A percentile compares a stretch with the other conserved stretches of the same genome.
These are phyloP conservation scores for Russula ochroleuca DNA, from an alignment of 768 basidiomycete genomes.

Conservation along the genomic window DNA sequence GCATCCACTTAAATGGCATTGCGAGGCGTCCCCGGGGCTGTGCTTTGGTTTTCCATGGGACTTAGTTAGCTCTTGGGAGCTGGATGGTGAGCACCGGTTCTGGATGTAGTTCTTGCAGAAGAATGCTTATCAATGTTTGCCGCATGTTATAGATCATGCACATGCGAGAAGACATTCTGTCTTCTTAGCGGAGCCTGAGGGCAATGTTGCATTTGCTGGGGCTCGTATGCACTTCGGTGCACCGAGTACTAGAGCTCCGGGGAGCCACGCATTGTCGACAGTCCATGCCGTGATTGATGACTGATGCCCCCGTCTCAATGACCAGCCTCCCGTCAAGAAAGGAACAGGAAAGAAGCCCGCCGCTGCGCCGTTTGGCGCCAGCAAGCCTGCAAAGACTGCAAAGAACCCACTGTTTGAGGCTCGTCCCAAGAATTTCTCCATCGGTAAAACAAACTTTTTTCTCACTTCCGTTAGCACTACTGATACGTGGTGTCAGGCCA, in stretches of 20 bases:
- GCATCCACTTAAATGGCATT: too few species aligned
- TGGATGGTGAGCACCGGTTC: slow-evolving; percentile 33
- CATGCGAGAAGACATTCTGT: slow-evolving; percentile 1
- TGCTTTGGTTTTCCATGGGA: not conserved
- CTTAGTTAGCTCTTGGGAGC: not conserved
- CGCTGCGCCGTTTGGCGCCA: slow-evolving; percentile 74
- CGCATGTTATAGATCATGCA: slow-evolving; percentile 1
- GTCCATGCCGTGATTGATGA: slow-evolving; percentile 30
- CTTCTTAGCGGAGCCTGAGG: too few species aligned
- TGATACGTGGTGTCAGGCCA: slow-evolving; percentile 55
- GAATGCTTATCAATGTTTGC: not conserved
- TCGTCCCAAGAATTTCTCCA: slow-evolving; percentile 87
- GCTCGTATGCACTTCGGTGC: slow-evolving; percentile 31
- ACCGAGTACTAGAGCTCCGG: slow-evolving; percentile 49
- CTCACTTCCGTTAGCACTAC: not conserved
- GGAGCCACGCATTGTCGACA: slow-evolving; percentile 35
- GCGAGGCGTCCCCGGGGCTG: slow-evolving; percentile 10
- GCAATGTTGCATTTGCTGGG: slow-evolving; percentile 49
- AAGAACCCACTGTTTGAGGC: slow-evolving; percentile 98
- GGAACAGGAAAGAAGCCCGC: slow-evolving; percentile 82
- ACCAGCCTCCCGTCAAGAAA: slow-evolving; percentile 78
- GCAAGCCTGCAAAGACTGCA: slow-evolving; percentile 56
- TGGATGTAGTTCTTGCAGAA: slow-evolving; percentile 25
- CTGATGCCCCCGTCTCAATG: slow-evolving; percentile 77
- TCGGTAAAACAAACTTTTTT: slow-evolving; percentile 52